phyloP scores from a whole-genome alignment of 1,284 basidiomycete species.

The Ustilago loliicola region DNA sequence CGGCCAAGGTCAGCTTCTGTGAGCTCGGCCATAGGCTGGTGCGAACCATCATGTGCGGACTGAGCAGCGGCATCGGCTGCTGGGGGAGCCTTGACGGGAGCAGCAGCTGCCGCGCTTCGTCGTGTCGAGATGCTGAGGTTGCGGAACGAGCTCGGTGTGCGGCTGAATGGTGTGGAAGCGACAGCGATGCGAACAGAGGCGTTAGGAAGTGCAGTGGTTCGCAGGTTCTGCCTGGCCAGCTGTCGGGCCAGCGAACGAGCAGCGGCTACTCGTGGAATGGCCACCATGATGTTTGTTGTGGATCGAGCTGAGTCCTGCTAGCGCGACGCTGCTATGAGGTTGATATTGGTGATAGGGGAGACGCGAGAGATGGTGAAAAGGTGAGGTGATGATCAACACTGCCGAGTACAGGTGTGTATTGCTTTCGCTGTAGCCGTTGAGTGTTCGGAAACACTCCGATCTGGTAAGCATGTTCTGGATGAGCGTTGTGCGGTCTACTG shows the following conservation, averaged over 20 bases:
- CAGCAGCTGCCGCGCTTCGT: slow-evolving; percentile 33
- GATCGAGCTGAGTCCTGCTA: neutral
- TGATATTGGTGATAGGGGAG: neutral
- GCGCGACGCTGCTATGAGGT: neutral
- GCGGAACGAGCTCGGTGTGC: slow-evolving; percentile 29
- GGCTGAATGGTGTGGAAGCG: slow-evolving; percentile 26
- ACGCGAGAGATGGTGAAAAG: neutral
- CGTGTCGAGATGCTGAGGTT: slow-evolving; percentile 32
- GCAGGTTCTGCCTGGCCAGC: slow-evolving; percentile 39
- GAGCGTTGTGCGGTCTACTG: slow-evolving; percentile 9
- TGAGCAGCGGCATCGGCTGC: slow-evolving; percentile 45
- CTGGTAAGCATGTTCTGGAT: slow-evolving; percentile 1
- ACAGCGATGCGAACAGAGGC: slow-evolving; percentile 25
- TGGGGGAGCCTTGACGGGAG: slow-evolving; percentile 29
- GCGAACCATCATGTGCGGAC: slow-evolving; percentile 25
- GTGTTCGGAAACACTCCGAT: neutral
- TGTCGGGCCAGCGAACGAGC: slow-evolving; percentile 50
- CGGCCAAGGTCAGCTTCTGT: slow-evolving; percentile 65
- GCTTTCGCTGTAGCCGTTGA: neutral
- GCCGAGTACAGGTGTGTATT: neutral
- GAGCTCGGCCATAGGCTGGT: slow-evolving; percentile 44
- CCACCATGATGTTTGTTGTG: slow-evolving; percentile 27
- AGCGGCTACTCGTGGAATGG: slow-evolving; percentile 39
- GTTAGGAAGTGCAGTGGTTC: slow-evolving; percentile 13
- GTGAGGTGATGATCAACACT: neutral